Base-by-base conservation (phyloP, 345 rosid genomes). In the Raphanus raphanistrum region DNA sequence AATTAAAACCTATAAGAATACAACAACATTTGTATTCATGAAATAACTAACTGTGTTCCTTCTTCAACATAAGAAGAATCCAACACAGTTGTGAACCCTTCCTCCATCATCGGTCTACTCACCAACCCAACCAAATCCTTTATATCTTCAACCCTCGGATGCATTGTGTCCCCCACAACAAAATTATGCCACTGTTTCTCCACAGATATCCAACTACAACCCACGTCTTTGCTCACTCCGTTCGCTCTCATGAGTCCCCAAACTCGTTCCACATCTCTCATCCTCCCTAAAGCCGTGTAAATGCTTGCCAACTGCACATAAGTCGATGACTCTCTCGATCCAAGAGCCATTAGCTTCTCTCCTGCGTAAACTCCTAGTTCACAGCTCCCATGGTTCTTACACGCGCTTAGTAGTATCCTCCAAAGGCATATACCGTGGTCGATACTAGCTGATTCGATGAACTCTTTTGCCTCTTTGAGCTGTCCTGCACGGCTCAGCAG, bases 291-390 rank as follows among this genome's bases (percentile, higher is more conserved):
- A 68, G 85, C 86, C 26, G 76, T 78, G 67, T 89, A 90, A 48
- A 86, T 87, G 71, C 87, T 74, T 2, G 91, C 79, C 76, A 89
- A 26, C 52, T 85, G 79, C 72, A 86, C 90, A 75, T 86, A 88
- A 2, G 89, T 84, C 29, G 96, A 90, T 66, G 96, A 89, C 78
- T 90, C 96, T 77, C 77, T 80, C 9, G 93, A 89, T 12, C 91
- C 91, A 70, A 90, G 78, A 25, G 80, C 90, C 85, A 90, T 84
- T 28, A 90, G 79, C 73, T 87, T 90, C 85, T 90, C 96, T 27
- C 93, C 96, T 8, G 93, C 91, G 71, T 85, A 81, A 25, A 89
- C 91, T 62, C 96, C 96, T 70, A 90, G 71, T 35, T 88, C 90
- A 50, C 82, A 88, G 21, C 76, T 83, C 57, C 82, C 89, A 70